Percentiles rank a stretch among this genome's conserved stretches.
phyloP scores from a whole-genome alignment of 1,139 yeast genomes.

The Scheffersomyces titani region DNA sequence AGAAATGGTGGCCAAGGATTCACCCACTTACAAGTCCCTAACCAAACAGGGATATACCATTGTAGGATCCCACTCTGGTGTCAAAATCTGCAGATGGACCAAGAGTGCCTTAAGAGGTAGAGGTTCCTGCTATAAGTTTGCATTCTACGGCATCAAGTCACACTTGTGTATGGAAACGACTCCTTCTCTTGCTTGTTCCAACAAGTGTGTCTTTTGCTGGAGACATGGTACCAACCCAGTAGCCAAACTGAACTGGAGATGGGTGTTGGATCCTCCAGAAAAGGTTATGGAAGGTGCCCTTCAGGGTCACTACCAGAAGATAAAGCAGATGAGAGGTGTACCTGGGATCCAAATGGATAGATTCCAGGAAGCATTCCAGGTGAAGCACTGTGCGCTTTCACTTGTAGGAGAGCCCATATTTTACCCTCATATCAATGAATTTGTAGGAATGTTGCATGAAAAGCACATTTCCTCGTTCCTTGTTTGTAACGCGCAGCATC shows the following conservation, averaged over 20 bases:
- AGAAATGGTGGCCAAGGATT: constrained; percentile 86
- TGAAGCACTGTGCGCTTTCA: constrained; percentile 88
- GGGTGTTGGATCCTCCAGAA: constrained; percentile 93
- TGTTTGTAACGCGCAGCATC: constrained; percentile 96
- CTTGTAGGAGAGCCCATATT: constrained; percentile 94
- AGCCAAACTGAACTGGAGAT: constrained; percentile 88
- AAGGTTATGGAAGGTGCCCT: constrained; percentile 82
- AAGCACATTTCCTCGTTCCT: constrained; percentile 80
- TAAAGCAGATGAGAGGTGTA: constrained; percentile 92
- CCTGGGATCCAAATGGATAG: constrained; percentile 92
- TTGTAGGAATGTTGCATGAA: constrained; percentile 76
- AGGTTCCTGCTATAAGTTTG: constrained; percentile 91
- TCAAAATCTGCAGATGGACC: constrained; percentile 95
- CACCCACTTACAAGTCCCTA: constrained; percentile 85
- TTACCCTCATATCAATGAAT: constrained; percentile 87
- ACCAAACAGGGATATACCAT: constrained; percentile 93
- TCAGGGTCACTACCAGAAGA: constrained; percentile 85
- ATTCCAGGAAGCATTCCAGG: constrained; percentile 86
- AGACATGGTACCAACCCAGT: constrained; percentile 97
- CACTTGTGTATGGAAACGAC: constrained; percentile 97
- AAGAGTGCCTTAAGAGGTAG: constrained; percentile 91
- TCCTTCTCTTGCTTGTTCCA: constrained; percentile 90
- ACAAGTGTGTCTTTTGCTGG: constrained; percentile 97
- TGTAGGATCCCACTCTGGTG: constrained; percentile 95
- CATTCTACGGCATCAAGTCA: constrained; percentile 86